Conservation (phyloP, 192 early-diverging fungal genomes). For the Umbelopsis ramanniana region DNA sequence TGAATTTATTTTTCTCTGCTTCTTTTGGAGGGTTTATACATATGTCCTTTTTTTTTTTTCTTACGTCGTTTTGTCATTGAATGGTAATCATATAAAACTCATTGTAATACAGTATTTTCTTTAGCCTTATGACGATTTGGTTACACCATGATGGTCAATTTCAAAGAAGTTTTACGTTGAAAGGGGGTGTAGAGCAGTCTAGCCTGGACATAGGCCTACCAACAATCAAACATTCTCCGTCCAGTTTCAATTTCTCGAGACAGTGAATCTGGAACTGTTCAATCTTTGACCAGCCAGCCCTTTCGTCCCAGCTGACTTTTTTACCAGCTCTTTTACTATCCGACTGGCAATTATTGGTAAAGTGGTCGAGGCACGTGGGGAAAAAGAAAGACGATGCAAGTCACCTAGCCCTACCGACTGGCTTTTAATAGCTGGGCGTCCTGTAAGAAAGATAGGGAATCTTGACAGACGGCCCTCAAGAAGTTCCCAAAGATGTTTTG, state of each 20-base stretch:
- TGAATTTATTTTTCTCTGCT: neutral
- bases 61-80: slow-evolving; percentile 12
- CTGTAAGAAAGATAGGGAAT: no score
- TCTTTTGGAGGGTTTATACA: slow-evolving; percentile 7
- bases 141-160: neutral
- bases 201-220: no score
- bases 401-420: slow-evolving; percentile 15
- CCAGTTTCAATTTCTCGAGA: neutral
- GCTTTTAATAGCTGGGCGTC: neutral
- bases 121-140: neutral
- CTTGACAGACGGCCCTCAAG: no score
- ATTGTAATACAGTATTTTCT: slow-evolving; percentile 14
- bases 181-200: no score
- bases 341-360: neutral
- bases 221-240: no score
- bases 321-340: neutral
- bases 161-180: no score
- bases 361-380: neutral
- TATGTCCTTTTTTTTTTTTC: slow-evolving; percentile 2
- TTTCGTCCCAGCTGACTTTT: neutral
- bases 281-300: neutral
- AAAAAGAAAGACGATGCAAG: neutral
- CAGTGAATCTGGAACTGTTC: neutral
- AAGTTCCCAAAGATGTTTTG: no score
- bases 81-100: slow-evolving; percentile 1